Conservation (phyloP, 2,329 filamentous ascomycete genomes). For the Zymoseptoria tritici region DNA sequence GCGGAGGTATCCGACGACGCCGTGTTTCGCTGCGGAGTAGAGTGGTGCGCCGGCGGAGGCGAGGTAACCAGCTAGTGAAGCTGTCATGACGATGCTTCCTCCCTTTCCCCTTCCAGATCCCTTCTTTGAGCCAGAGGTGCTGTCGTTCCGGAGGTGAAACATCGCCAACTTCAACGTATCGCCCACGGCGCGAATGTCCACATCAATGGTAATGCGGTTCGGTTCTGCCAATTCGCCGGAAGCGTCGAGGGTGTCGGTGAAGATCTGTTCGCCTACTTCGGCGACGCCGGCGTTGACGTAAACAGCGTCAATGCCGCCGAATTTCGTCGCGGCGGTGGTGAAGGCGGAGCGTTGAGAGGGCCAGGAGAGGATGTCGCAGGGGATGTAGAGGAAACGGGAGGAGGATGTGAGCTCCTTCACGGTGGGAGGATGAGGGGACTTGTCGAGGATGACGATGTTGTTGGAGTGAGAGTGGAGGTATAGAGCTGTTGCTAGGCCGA, state of each 20-base stretch:
- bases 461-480: conserved; percentile 25
- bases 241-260: conserved; percentile 37
- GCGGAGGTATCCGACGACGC: conserved; percentile 44
- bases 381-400: conserved; percentile 24
- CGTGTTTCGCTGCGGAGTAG: conserved; percentile 46
- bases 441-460: conserved; percentile 25
- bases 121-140: conserved; percentile 3
- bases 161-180: conserved; percentile 44
- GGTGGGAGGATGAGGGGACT: conserved; percentile 9
- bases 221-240: conserved; percentile 40
- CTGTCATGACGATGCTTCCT: conserved; percentile 42
- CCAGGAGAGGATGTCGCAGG: conserved; percentile 43
- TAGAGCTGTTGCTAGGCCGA: conserved; percentile 26
- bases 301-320: conserved; percentile 40
- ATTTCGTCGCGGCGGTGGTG: conserved; percentile 33
- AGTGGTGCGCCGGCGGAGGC: conserved; percentile 41
- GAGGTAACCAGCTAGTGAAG: conserved; percentile 44
- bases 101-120: conserved; percentile 29
- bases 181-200: conserved; percentile 42
- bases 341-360: conserved; percentile 39
- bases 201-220: conserved; percentile 37
- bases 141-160: conserved; percentile 36
- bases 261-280: conserved; percentile 44
- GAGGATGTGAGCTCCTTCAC: conserved; percentile 17
- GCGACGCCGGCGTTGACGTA: conserved; percentile 46